Conservation (phyloP, 495 filamentous ascomycete species). For the Aspergillus taichungensis region DNA sequence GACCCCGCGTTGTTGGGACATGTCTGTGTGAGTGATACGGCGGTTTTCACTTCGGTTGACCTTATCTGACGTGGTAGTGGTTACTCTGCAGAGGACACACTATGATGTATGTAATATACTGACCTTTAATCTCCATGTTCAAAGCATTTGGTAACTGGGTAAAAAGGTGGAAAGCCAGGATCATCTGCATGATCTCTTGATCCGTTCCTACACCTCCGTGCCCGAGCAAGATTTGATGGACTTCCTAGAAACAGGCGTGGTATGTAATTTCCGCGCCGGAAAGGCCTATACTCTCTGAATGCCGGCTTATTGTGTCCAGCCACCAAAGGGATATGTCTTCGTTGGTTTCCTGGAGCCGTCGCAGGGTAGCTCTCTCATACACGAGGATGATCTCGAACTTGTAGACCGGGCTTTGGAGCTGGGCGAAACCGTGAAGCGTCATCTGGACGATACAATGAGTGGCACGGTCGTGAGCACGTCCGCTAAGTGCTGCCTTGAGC, state of each 20-base stretch:
- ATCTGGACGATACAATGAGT: constrained; percentile 25
- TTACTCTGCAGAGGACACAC: constrained; percentile 12
- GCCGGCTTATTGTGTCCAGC: constrained; percentile 9
- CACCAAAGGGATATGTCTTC: constrained; percentile 31
- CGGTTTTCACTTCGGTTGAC: not conserved
- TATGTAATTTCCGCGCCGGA: constrained; percentile 6
- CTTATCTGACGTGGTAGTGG: constrained; percentile 1
- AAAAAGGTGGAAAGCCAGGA: constrained; percentile 11
- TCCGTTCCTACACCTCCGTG: constrained; percentile 7
- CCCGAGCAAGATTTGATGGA: constrained; percentile 14
- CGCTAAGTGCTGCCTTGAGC: constrained; percentile 22
- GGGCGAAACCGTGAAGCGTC: constrained; percentile 38
- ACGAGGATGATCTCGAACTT: constrained; percentile 33
- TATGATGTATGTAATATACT: constrained; percentile 10
- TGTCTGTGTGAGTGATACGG: constrained; percentile 11
- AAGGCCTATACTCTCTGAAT: too few species aligned
- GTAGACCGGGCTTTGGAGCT: constrained; percentile 31
- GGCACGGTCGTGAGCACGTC: constrained; percentile 33
- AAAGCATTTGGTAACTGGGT: too few species aligned
- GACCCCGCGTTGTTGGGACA: constrained; percentile 19
- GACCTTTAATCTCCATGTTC: too few species aligned
- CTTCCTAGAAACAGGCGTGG: constrained; percentile 23
- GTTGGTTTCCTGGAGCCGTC: constrained; percentile 16
- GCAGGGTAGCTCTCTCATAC: constrained; percentile 25
- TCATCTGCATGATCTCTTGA: constrained; percentile 5